Evolutionary conservation across 352 stramenopile species (phyloP), one percentile per base, ranked within the genome.

Genomic region (Globisporangium middletonii): DNA sequence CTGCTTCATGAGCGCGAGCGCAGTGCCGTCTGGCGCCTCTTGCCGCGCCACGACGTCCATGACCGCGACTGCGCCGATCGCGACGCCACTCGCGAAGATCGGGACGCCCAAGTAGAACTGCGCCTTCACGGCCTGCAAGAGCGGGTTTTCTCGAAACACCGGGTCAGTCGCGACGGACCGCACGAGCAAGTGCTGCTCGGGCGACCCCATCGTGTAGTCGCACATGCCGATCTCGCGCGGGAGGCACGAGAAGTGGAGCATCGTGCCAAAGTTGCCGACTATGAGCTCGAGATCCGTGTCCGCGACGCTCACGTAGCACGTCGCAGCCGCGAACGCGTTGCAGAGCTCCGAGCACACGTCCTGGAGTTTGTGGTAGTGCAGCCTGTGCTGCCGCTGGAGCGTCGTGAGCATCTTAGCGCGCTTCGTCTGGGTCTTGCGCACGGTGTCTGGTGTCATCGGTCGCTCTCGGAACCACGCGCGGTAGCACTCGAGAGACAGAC

Each of bases 201-300:
- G 18, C 5, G 56, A 27, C 12, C 64, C 62, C 11, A 71, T 55
- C 3, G 55, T 37, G 54, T 59, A 59, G 55, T 71, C 66, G 33
- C 66, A 73, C 63, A 73, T 68, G 45, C 60, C 55, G 30, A 73
- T 68, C 38, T 70, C 63, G 19, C 66, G 59, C 19, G 66, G 63
- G 23, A 73, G 44, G 51, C 59, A 68, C 2, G 63, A 73, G 44
- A 65, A 73, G 35, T 61, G 58, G 9, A 71, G 45, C 55, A 73
- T 62, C 18, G 54, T 59, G 23, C 66, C 66, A 35, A 49, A 44
- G 38, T 57, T 56, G 8, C 59, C 55, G 45, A 73, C 50, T 27
- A 73, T 71, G 8, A 73, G 50, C 42, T 73, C 59, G 2, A 67
- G 46, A 8, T 62, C 47, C 6, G 28, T 43, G 37, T 69, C 58